These are phyloP conservation scores for Daldinia sp. DNA, from an alignment of 2,329 filamentous ascomycete genomes.

Conservation along the genomic window DNA sequence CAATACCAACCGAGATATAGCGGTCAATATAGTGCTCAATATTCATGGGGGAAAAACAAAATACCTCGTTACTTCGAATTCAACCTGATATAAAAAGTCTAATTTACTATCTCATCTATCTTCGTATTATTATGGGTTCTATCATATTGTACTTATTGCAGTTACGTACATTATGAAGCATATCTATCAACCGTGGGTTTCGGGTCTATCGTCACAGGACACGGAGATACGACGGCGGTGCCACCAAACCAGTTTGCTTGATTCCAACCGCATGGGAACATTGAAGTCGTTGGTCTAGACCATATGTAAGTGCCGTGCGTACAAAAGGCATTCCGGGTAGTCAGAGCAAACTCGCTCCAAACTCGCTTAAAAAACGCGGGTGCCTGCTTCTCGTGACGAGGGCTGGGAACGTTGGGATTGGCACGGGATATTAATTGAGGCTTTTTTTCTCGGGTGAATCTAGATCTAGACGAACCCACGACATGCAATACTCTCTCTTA, in stretches of 20 bases:
- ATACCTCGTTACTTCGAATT: background rate
- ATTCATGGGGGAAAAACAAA: background rate
- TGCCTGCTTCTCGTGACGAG: background rate
- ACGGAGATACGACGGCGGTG: background rate
- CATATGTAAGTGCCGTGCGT: background rate
- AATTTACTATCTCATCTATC: background rate
- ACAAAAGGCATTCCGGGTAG: background rate
- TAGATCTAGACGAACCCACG: background rate
- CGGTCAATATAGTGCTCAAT: background rate
- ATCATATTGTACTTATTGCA: background rate
- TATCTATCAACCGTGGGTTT: background rate
- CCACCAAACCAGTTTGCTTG: conserved; percentile 1
- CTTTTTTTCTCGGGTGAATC: conserved; percentile 1
- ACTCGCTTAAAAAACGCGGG: background rate
- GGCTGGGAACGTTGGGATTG: background rate
- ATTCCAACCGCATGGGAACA: background rate
- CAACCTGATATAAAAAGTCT: background rate
- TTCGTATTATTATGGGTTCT: background rate
- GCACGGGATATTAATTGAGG: conserved; percentile 1
- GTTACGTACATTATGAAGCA: background rate
- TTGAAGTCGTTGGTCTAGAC: background rate
- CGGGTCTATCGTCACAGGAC: background rate
- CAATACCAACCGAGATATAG: background rate
- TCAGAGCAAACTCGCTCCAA: conserved; percentile 4
- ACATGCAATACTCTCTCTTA: background rate